Conservation (phyloP, 768 basidiomycete species). For the Galerina marginata region DNA sequence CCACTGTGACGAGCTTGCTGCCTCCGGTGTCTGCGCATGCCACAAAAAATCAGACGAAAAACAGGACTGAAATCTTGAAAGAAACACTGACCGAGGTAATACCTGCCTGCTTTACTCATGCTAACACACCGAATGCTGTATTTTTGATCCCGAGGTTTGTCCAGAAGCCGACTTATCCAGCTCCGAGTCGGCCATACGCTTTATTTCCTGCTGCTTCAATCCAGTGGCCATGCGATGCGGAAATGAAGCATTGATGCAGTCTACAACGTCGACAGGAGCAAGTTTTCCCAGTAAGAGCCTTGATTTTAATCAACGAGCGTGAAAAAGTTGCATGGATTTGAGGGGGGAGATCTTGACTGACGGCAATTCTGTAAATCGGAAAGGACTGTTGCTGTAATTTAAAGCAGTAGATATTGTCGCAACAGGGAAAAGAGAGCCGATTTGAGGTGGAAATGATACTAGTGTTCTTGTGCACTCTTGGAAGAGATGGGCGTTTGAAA, state of each 20-base stretch:
- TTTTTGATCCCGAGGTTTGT: conserved; percentile 44
- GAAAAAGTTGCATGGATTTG: too few species aligned
- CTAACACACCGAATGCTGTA: conserved; percentile 40
- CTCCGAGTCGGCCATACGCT: conserved; percentile 34
- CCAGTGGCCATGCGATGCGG: conserved; percentile 38
- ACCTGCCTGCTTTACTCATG: conserved; percentile 40
- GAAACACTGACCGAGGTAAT: conserved; percentile 38
- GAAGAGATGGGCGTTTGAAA: too few species aligned
- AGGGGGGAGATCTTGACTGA: too few species aligned
- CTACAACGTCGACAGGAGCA: conserved; percentile 43
- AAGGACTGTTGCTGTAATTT: conserved; percentile 27
- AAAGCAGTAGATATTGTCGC: too few species aligned
- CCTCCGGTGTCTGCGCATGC: conserved; percentile 12
- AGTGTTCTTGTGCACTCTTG: too few species aligned
- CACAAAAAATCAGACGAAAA: not conserved
- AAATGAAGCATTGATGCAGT: conserved; percentile 52
- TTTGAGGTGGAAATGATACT: too few species aligned
- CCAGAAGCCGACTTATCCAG: conserved; percentile 53
- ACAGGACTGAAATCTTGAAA: not conserved
- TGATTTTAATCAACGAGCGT: not conserved
- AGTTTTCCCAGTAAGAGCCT: too few species aligned
- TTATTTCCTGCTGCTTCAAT: conserved; percentile 24
- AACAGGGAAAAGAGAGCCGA: too few species aligned
- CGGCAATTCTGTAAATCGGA: conserved; percentile 23
- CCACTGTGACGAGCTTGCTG: conserved; percentile 59